A percentile compares a stretch with the other conserved stretches of the same genome.
phyloP scores from a whole-genome alignment of 768 basidiomycete species.

The Paxillus rubicundulus region DNA sequence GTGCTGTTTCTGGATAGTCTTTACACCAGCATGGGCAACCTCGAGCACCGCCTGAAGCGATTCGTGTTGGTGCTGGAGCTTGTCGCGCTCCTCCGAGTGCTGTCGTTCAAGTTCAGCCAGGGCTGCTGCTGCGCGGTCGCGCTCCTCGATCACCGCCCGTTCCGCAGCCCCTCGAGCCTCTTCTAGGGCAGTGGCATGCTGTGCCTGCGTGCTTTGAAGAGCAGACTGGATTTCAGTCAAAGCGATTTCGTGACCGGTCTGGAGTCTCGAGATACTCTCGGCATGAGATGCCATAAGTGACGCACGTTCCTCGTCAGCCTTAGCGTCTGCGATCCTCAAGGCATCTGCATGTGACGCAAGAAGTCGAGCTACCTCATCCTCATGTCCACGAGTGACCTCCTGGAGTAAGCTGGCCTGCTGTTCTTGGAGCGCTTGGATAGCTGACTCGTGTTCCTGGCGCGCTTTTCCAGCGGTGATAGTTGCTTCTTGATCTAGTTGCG shows the following conservation, averaged over 20 bases:
- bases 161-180: conserved; percentile 34
- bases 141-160: conserved; percentile 43
- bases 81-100: conserved; percentile 48
- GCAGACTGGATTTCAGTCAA: conserved; percentile 40
- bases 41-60: conserved; percentile 53
- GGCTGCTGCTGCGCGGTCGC: conserved; percentile 40
- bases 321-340: conserved; percentile 29
- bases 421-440: conserved; percentile 47
- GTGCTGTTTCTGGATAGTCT: conserved; percentile 23
- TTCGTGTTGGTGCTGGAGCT: conserved; percentile 36
- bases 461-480: conserved; percentile 35
- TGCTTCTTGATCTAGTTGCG: conserved; percentile 49
- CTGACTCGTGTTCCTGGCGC: conserved; percentile 48
- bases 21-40: conserved; percentile 46
- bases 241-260: conserved; percentile 48
- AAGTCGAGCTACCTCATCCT: conserved; percentile 50
- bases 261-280: conserved; percentile 38
- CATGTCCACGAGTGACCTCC: conserved; percentile 55
- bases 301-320: conserved; percentile 37
- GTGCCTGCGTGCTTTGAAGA: conserved; percentile 37
- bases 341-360: conserved; percentile 46
- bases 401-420: conserved; percentile 54
- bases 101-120: conserved; percentile 50
- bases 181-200: conserved; percentile 37
- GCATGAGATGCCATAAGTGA: conserved; percentile 41